A percentile compares a stretch with the other conserved stretches of the same genome.
phyloP scores from a whole-genome alignment of 345 rosid species.

The Boechera divaricarpa region DNA sequence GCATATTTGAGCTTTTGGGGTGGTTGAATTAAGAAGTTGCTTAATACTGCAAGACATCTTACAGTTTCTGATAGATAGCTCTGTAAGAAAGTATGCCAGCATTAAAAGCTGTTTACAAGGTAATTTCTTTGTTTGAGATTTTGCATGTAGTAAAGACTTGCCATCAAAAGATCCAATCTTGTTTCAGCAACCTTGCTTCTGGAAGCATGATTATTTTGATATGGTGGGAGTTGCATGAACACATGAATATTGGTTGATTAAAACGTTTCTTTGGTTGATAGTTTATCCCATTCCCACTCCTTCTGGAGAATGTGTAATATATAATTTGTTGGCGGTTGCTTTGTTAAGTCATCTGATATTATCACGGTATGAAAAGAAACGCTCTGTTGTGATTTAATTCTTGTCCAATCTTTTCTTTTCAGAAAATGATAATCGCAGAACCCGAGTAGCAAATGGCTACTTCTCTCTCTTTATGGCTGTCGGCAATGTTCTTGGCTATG shows the following conservation, averaged over 20 bases:
- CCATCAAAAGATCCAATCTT: background rate
- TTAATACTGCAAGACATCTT: background rate
- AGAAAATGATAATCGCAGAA: slow-evolving; percentile 91
- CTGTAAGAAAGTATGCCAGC: too few relatives aligned
- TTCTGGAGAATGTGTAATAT: background rate
- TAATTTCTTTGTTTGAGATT: too few relatives aligned
- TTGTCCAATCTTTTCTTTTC: slow-evolving; percentile 41
- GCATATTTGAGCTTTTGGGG: slow-evolving; percentile 10
- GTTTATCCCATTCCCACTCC: too few relatives aligned
- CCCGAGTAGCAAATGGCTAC: slow-evolving; percentile 93
- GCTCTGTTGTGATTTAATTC: slow-evolving; percentile 9
- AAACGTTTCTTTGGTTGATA: background rate
- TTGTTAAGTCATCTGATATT: slow-evolving; percentile 1
- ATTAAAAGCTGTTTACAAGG: too few relatives aligned
- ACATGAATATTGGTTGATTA: background rate
- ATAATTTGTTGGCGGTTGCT: background rate
- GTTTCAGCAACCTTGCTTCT: background rate
- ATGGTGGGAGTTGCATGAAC: background rate
- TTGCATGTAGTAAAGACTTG: too few relatives aligned
- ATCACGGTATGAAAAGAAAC: background rate
- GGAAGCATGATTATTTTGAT: background rate
- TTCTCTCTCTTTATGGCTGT: slow-evolving; percentile 93
- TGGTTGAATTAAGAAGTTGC: background rate
- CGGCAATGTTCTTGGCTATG: slow-evolving; percentile 91
- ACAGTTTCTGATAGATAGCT: too few relatives aligned